A percentile compares a stretch with the other conserved stretches of the same genome.
Evolutionary conservation across 148 eudicot genomes (phyloP).

Genomic region (Bassia scoparia): DNA sequence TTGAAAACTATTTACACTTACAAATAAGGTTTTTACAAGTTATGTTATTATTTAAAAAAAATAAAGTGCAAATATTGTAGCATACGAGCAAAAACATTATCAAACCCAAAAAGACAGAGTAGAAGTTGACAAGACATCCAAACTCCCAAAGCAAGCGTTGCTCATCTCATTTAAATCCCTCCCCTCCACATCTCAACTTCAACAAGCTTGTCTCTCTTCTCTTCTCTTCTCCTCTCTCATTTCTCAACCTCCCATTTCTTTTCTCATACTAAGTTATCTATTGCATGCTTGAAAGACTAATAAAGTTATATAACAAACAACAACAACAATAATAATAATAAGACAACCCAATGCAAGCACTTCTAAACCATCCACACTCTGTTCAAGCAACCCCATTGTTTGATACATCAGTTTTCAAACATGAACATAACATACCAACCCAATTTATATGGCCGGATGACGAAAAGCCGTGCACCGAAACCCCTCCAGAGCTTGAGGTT

Average conservation of each 20-base stretch:
- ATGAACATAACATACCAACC: slow-evolving; percentile 33
- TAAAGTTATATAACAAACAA: no score
- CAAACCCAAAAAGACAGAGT: neutral
- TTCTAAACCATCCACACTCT: slow-evolving; percentile 1
- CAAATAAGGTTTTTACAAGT: no score
- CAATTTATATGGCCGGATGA: slow-evolving; percentile 48
- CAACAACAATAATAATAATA: neutral
- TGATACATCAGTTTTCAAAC: slow-evolving; percentile 30
- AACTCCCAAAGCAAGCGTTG: slow-evolving; percentile 3
- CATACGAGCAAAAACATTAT: neutral
- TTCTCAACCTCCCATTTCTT: neutral
- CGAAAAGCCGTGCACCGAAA: slow-evolving; percentile 35
- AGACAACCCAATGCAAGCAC: slow-evolving; percentile 14
- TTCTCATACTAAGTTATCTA: neutral
- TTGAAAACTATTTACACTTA: no score
- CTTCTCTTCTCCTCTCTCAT: neutral
- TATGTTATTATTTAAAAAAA: no score
- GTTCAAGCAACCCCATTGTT: slow-evolving; percentile 16
- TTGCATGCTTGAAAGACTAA: neutral
- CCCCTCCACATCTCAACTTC: slow-evolving; percentile 14
- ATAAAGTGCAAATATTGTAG: neutral
- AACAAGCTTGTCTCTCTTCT: slow-evolving; percentile 4
- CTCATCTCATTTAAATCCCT: slow-evolving; percentile 27
- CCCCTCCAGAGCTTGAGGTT: slow-evolving; percentile 35
- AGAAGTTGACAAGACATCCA: slow-evolving; percentile 25